Percentiles rank a stretch among this genome's conserved stretches.
These are phyloP conservation scores for Penicillium robsamsonii DNA, from an alignment of 495 filamentous ascomycete species.

Conservation along the genomic window DNA sequence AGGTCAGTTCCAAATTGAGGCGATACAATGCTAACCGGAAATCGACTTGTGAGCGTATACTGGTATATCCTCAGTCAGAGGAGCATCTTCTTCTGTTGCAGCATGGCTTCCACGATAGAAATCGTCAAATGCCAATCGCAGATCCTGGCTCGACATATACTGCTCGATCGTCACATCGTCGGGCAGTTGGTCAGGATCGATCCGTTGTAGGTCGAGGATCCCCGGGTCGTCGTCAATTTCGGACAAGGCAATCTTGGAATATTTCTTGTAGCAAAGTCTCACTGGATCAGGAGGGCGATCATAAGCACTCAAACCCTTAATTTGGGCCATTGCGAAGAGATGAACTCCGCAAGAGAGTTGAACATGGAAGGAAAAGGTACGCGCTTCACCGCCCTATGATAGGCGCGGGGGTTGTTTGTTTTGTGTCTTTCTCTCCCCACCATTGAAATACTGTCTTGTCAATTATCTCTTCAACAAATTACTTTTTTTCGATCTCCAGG, in stretches of 20 bases:
- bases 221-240: constrained; percentile 46
- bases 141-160: constrained; percentile 32
- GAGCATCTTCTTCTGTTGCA: constrained; percentile 21
- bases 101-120: constrained; percentile 27
- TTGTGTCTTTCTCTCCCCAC: constrained; percentile 31
- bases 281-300: constrained; percentile 66
- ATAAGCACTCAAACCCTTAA: constrained; percentile 61
- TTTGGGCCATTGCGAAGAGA: constrained; percentile 34
- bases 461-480: constrained; percentile 31
- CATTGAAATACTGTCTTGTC: constrained; percentile 18
- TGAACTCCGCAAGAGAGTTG: not conserved
- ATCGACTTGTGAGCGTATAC: constrained; percentile 45
- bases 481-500: not conserved
- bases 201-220: constrained; percentile 50
- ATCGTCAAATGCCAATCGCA: constrained; percentile 36
- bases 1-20: constrained; percentile 33
- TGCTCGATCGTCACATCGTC: constrained; percentile 26
- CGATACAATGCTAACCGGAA: constrained; percentile 35
- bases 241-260: constrained; percentile 43
- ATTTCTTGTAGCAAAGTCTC: constrained; percentile 63
- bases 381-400: constrained; percentile 35
- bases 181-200: constrained; percentile 34
- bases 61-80: constrained; percentile 39
- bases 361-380: constrained; percentile 16
- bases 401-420: constrained; percentile 40